Percentiles rank a stretch among this genome's conserved stretches.
phyloP scores from a whole-genome alignment of 495 filamentous ascomycete species.

The Aspergillus affinis region DNA sequence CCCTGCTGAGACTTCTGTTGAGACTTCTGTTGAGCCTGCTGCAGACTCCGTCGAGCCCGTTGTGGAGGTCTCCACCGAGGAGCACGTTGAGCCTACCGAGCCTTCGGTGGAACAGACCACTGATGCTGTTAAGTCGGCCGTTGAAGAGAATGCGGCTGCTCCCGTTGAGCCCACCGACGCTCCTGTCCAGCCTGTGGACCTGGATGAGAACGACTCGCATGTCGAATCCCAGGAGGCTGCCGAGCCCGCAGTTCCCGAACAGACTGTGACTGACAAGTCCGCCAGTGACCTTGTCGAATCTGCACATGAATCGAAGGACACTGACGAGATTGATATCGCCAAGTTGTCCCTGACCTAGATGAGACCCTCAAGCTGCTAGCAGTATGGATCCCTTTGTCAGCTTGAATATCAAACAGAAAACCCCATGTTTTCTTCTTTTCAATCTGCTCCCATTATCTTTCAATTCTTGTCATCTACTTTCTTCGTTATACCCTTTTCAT shows the following conservation, averaged over 20 bases:
- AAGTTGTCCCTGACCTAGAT: conserved; percentile 29
- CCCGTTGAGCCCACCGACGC: not conserved
- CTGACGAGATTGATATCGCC: conserved; percentile 31
- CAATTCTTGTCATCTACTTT: conserved; percentile 19
- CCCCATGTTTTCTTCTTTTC: not conserved
- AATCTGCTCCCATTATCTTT: conserved; percentile 10
- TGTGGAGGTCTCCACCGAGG: not conserved
- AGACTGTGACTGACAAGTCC: conserved; percentile 2
- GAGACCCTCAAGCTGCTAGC: not conserved
- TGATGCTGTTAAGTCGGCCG: conserved; percentile 1
- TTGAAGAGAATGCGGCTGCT: conserved; percentile 4
- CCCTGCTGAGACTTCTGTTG: not conserved
- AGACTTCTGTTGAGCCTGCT: not conserved
- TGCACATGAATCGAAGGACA: conserved; percentile 18
- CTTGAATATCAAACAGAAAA: conserved; percentile 2
- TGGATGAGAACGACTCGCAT: not conserved
- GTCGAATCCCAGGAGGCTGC: conserved; percentile 1
- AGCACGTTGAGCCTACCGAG: conserved; percentile 6
- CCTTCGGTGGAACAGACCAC: conserved; percentile 6
- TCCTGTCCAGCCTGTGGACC: not conserved
- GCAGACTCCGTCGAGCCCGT: too few species aligned
- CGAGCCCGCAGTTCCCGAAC: conserved; percentile 2
- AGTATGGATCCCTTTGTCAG: not conserved
- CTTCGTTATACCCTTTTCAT: conserved; percentile 21
- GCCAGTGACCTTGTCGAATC: not conserved